Conservation (phyloP, 2,329 filamentous ascomycete genomes). For the Fusarium tanahbumbuense region DNA sequence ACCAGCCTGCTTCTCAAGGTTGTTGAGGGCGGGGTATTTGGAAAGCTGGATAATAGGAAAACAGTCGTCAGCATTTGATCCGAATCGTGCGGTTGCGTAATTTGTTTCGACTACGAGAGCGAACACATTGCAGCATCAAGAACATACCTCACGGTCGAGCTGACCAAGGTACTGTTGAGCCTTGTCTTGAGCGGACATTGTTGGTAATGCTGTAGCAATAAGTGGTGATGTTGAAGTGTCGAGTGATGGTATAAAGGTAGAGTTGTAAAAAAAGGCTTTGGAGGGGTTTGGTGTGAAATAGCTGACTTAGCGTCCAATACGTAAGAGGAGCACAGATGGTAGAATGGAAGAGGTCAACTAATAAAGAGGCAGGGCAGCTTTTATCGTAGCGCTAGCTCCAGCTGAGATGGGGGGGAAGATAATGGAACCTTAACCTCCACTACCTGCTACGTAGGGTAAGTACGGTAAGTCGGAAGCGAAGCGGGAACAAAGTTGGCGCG, state of each 20-base stretch:
- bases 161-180: constrained; percentile 80
- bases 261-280: constrained; percentile 32
- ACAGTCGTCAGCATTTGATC: constrained; percentile 39
- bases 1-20: constrained; percentile 85
- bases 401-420: constrained; percentile 19
- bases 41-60: constrained; percentile 71
- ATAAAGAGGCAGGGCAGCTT: constrained; percentile 42
- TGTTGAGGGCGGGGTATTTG: constrained; percentile 85
- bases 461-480: constrained; percentile 31
- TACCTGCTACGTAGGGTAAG: not conserved
- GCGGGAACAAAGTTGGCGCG: constrained; percentile 46
- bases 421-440: not conserved
- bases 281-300: constrained; percentile 38
- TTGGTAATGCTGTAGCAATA: constrained; percentile 19
- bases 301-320: constrained; percentile 34
- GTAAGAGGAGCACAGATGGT: constrained; percentile 29
- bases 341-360: constrained; percentile 28
- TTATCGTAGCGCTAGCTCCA: constrained; percentile 46
- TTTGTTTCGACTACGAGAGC: constrained; percentile 29
- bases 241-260: constrained; percentile 26
- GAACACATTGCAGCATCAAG: constrained; percentile 4
- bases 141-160: constrained; percentile 84
- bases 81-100: constrained; percentile 15
- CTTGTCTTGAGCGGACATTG: constrained; percentile 79
- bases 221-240: constrained; percentile 45